These are phyloP conservation scores for Catharanthus roseus DNA, from an alignment of 257 asterid genomes.

Conservation along the genomic window DNA sequence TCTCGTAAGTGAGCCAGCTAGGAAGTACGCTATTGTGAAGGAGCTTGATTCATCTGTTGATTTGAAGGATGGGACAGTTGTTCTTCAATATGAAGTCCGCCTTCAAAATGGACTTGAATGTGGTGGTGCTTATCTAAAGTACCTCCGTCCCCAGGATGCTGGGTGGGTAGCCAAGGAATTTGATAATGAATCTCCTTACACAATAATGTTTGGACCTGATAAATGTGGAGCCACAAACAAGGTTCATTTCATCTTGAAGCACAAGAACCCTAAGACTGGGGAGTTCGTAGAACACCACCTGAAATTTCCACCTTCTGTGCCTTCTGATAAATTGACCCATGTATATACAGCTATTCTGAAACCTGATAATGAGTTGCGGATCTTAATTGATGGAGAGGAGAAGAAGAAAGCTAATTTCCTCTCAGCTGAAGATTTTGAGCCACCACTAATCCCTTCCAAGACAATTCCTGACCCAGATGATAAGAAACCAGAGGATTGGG, in stretches of 20 bases:
- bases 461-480: constrained; percentile 99
- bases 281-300: constrained; percentile 90
- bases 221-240: constrained; percentile 93
- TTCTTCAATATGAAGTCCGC: constrained; percentile 88
- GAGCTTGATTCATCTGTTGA: constrained; percentile 54
- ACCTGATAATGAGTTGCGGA: constrained; percentile 61
- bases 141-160: constrained; percentile 88
- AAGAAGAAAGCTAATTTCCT: constrained; percentile 81
- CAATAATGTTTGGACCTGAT: constrained; percentile 98
- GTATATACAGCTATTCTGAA: constrained; percentile 87
- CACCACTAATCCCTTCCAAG: constrained; percentile 73
- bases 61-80: constrained; percentile 66
- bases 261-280: constrained; percentile 81
- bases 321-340: constrained; percentile 85
- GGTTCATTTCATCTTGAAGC: constrained; percentile 94
- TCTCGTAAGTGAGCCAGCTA: constrained; percentile 81
- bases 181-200: constrained; percentile 82
- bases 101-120: constrained; percentile 93
- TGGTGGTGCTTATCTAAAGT: constrained; percentile 94
- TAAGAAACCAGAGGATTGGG: constrained; percentile 96
- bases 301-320: constrained; percentile 85
- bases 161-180: constrained; percentile 83
- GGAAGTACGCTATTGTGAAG: constrained; percentile 88
- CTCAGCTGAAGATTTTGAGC: constrained; percentile 75
- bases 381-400: constrained; percentile 95